phyloP scores from a whole-genome alignment of 768 basidiomycete species.

The Dentipellis fragilis region DNA sequence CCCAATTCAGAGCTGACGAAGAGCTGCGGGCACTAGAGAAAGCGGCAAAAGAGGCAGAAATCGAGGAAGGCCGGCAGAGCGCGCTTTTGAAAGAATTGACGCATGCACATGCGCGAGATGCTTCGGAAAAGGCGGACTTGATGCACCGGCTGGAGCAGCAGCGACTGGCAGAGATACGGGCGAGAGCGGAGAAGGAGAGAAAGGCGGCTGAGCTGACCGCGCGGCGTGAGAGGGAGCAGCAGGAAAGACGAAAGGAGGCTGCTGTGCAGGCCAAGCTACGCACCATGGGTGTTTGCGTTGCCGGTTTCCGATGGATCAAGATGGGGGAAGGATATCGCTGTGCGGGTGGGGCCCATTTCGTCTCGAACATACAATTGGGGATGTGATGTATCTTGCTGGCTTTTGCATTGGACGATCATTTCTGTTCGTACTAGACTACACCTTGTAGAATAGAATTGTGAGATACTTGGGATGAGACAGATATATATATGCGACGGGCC shows the following conservation, averaged over 20 bases:
- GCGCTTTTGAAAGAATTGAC: slow-evolving; percentile 14
- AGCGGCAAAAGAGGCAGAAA: slow-evolving; percentile 11
- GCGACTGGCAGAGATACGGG: slow-evolving; percentile 18
- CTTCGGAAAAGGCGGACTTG: slow-evolving; percentile 14
- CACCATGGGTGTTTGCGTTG: slow-evolving; percentile 38
- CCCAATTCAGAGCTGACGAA: slow-evolving; percentile 15
- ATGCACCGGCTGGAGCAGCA: slow-evolving; percentile 18
- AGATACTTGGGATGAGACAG: too few species aligned
- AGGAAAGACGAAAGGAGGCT: slow-evolving; percentile 28
- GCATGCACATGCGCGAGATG: slow-evolving; percentile 16
- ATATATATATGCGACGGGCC: too few species aligned
- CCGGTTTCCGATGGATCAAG: slow-evolving; percentile 37
- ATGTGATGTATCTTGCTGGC: too few species aligned
- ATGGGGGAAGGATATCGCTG: slow-evolving; percentile 34
- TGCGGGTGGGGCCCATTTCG: slow-evolving; percentile 33
- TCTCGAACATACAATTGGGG: slow-evolving; percentile 22
- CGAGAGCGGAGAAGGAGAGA: slow-evolving; percentile 17
- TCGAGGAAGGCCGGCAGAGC: slow-evolving; percentile 14
- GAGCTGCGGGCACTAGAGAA: slow-evolving; percentile 8
- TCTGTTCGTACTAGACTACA: too few species aligned
- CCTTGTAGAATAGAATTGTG: too few species aligned
- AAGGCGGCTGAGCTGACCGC: slow-evolving; percentile 21
- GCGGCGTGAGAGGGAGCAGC: slow-evolving; percentile 20
- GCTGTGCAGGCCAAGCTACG: slow-evolving; percentile 32
- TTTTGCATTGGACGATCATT: too few species aligned